These are phyloP conservation scores for Podospora pseudocomata DNA, from an alignment of 495 filamentous ascomycete species.

Conservation along the genomic window DNA sequence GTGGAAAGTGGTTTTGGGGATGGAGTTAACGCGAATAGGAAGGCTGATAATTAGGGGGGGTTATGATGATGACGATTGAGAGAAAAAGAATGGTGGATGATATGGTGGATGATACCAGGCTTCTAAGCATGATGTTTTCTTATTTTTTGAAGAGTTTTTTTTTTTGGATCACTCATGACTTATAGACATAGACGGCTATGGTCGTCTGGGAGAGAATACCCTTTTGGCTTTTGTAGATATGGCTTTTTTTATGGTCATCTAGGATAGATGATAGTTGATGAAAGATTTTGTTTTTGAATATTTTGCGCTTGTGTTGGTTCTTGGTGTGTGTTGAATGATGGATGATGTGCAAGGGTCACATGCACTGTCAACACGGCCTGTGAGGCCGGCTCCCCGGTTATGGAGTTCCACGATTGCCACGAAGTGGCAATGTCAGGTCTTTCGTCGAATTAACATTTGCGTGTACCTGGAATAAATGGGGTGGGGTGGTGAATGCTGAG, in stretches of 20 bases:
- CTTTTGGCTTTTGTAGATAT: background rate
- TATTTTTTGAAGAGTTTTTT: background rate
- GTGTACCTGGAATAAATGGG: too few species aligned
- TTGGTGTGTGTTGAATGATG: background rate
- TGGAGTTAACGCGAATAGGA: background rate
- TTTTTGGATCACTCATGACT: background rate
- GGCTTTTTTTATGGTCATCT: background rate
- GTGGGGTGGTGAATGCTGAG: too few species aligned
- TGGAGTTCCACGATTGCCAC: too few species aligned
- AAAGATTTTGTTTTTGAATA: background rate
- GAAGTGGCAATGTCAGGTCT: too few species aligned
- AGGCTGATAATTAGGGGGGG: background rate
- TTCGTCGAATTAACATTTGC: too few species aligned
- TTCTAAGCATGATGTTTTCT: background rate
- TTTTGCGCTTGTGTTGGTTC: background rate
- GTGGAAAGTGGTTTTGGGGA: constrained; percentile 16
- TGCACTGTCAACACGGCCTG: too few species aligned
- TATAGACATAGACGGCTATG: background rate
- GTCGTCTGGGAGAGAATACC: background rate
- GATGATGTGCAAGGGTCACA: too few species aligned
- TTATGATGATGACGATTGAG: background rate
- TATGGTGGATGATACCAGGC: background rate
- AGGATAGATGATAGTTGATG: background rate
- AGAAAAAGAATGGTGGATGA: background rate
- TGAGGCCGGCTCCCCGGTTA: too few species aligned